Evolutionary conservation across 345 rosid genomes (phyloP), one percentile per base, ranked within the genome.

Genomic region (Ricinus communis): DNA sequence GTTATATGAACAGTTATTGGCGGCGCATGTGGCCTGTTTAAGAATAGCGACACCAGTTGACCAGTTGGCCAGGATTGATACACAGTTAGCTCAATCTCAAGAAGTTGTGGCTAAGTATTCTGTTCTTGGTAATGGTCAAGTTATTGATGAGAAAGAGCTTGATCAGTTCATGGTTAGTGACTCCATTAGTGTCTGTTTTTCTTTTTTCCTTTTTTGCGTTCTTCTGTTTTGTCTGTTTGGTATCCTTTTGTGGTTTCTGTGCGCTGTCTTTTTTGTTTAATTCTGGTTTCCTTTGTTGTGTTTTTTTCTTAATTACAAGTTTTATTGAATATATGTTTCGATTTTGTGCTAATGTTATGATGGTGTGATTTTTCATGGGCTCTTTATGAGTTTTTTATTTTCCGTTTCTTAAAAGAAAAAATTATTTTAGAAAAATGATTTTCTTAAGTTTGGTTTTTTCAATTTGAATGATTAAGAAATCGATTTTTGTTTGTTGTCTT

Each of bases 91-190:
- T 40, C 80, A 61, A 72, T 77, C 83, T 27, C 77, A 68, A 63
- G 76, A 79, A 31, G 79, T 82, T 30, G 30, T 82, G 22, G 74
- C 82, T 28, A 82, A 82, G 75, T 82, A 82, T 64, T 82, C 85
- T 15, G 78, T 72, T 40, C 64, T 73, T 7, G 82, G 62, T 1
- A 68, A 56, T 40, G 80, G 80, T 14, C 86, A 67, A 6, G 69
- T 70, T 19, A 62, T 64, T 8, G 83, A 80, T 27, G 78, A 64
- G 65, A 80, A 81, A 59, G 86, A 80, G 62, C 84, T 83, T 27
- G 86, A 83, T 59, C 86, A 80, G 68, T 80, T 83, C 77, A 83
- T 83, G 86, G 86, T 83, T 33, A 70, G 74, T 73, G 15, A 12
- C 19, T 67, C 18, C 12, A 22, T 72, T 9, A 33, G 5, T 52